These are phyloP conservation scores for Pelargonium citronellum DNA, from an alignment of 441 rosid genomes.

Conservation along the genomic window DNA sequence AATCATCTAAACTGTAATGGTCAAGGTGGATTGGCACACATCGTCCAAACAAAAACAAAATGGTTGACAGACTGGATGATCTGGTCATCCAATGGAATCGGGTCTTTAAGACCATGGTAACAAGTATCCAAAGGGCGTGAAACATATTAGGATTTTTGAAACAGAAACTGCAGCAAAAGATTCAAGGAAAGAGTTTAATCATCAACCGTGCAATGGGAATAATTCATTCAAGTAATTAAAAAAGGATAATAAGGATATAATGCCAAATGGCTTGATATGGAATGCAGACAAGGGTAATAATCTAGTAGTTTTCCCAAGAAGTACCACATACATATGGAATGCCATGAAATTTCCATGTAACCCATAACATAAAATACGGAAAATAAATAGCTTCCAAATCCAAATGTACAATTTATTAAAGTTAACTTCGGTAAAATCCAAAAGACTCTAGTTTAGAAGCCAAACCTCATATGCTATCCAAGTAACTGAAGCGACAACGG, in stretches of 20 bases:
- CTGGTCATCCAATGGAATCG: too few species aligned
- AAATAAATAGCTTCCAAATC: background rate
- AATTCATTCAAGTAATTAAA: background rate
- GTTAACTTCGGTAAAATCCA: background rate
- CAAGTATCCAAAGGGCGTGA: too few species aligned
- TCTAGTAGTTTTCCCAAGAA: background rate
- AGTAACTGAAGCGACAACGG: conserved; percentile 77
- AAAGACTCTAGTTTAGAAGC: conserved; percentile 18
- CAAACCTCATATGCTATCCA: conserved; percentile 94
- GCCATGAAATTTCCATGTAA: background rate
- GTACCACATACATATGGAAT: background rate
- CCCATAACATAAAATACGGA: background rate
- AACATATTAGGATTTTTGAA: too few species aligned
- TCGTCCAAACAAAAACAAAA: too few species aligned
- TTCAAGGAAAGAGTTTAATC: background rate
- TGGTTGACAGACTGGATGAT: too few species aligned
- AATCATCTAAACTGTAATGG: too few species aligned
- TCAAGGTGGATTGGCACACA: too few species aligned
- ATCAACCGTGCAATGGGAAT: background rate
- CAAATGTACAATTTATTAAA: background rate
- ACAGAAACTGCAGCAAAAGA: too few species aligned
- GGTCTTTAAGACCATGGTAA: too few species aligned
- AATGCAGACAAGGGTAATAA: background rate
- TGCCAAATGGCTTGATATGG: too few species aligned
- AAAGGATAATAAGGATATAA: too few species aligned